Base-by-base conservation (phyloP, 371 early-diverging fungal species). In the Umbelopsis sp. region DNA sequence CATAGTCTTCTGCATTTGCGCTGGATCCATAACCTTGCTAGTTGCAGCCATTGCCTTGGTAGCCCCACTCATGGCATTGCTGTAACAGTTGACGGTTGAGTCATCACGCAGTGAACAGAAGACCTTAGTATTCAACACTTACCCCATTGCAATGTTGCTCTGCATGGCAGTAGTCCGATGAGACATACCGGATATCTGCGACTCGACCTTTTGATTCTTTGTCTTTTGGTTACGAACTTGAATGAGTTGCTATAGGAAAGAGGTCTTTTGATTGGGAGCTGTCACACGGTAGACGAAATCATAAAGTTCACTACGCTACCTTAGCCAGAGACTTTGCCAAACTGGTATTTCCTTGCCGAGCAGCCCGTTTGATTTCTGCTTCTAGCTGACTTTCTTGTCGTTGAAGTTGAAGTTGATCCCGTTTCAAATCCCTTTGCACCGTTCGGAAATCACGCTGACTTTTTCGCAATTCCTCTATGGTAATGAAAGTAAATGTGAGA, bases 311-410 rank as follows among this genome's bases (percentile, higher is more conserved):
- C 3, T 29, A 10, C 48, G 14, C 2, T 50, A 67, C 67, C 67
- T 67, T 67, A 1, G 67, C 67, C 18, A 67, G 38, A 16, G 35
- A 37, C 50, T 70, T 77, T 3, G 71, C 69, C 25, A 67, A 50
- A 5, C 67, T 68, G 20, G 35, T 67, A 8, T 79, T 52, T n/a
- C 70, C 70, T 32, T 63, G 48, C 50, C 65, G 66, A 12, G 79
- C 76, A 32, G 77, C 77, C 37, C 69, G 52, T 50, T 79, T 73
- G 65, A 79, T 77, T 11, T 66, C 65, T 48, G 9, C 20, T 63
- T 67, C 76, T 14, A 77, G 24, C 46, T 77, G 71, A 37, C 65
- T 73, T 48, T 75, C 78, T 52, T 77, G 75, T 46, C 76, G 69
- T 29, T 74, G 72, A 14, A 77, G 70, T 9, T 67, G 51, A 3